Base-by-base conservation (phyloP, 768 basidiomycete species). In the Phylloporus sp. region DNA sequence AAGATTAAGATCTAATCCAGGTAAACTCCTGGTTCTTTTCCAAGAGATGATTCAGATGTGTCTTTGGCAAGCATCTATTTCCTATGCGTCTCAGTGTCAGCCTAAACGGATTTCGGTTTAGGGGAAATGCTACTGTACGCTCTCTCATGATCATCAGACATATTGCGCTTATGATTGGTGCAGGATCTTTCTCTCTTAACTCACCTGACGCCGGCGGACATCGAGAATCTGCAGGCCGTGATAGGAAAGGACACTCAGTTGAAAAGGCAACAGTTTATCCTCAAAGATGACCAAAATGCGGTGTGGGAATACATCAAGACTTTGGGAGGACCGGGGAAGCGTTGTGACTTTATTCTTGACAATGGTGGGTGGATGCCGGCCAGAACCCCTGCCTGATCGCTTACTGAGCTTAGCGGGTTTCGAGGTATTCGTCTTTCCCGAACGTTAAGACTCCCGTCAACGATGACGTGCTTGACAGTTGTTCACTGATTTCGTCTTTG, bases 61-160 rank as follows among this genome's bases (percentile, higher is more conserved):
- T 65, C 75, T 92, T 21, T 92, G 90, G 90, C 41, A 22, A 38
- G 48, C 31, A 29, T 37, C 36, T 21, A 4, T 40, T 11, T 31
- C 17, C 21, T 13, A 20, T 10, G 6, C 31, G 27, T 33, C 21
- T 40, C 27, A 43, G 4, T 24, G 17, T 43, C 2, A 5, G 9
- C 9, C 43, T 60, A 26, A 56, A 56, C 17, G 11, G 26, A 9
- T 42, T 5, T 9, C 3, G 13, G 21, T 33, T 14, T 23, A 94
- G 91, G 92, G 94, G 94, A 36, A 97, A 97, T 62, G 92, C 93
- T 13, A 96, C 93, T 21, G 90, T 90, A 52, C 72, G 61, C 14
- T 27, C 28, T 29, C 36, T 40, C n/a, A 27, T 43, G 17, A 15
- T 11, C 22, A 20, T 36, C 37, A 14, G 13, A 7, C 3, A 21